Evolutionary conservation across 176 grass and related monocot species (phyloP), one percentile per base, ranked within the genome.

Genomic region (Leersia perrieri): DNA sequence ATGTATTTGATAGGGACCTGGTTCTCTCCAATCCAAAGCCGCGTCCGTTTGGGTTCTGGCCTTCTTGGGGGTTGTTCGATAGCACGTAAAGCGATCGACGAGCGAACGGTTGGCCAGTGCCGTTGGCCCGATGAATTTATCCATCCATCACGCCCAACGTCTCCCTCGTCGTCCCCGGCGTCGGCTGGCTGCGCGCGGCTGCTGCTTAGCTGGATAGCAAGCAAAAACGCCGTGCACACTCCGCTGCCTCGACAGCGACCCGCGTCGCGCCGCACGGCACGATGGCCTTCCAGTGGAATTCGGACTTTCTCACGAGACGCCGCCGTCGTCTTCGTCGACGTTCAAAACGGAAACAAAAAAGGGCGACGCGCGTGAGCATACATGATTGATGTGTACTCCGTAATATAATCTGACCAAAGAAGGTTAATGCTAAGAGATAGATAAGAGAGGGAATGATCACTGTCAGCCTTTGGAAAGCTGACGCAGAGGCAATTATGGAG

Each of bases 121-220:
- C 47, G 47, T 51, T 18, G 47, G 16, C 16, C 16, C 47, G 16
- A 18, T 5, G 16, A 22, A 5, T n/a, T n/a, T n/a, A 38, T 38
- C 7, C 35, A 3, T 58, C 53, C 22, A 4, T 12, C 74, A 20
- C 35, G 57, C 38, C 15, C 15, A 16, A 22, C n/a, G 22, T 58
- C 53, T 58, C n/a, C n/a, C 53, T 11, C 53, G 53, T 25, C 53
- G 22, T 1, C 53, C 2, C 0, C 47, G 47, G 47, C 35, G 35
- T 7, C 35, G 35, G 35, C 35, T n/a, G n/a, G n/a, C n/a, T n/a
- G n/a, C n/a, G n/a, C n/a, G n/a, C 47, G 47, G 16, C 18, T 11
- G 35, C 38, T 4, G 28, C 76, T n/a, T 28, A 77, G 80, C 74
- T 74, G 86, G 68, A 83, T 44, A 65, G 79, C 79, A 57, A 13